Conservation (phyloP, 768 basidiomycete species). For the Podaxis pistillaris region DNA sequence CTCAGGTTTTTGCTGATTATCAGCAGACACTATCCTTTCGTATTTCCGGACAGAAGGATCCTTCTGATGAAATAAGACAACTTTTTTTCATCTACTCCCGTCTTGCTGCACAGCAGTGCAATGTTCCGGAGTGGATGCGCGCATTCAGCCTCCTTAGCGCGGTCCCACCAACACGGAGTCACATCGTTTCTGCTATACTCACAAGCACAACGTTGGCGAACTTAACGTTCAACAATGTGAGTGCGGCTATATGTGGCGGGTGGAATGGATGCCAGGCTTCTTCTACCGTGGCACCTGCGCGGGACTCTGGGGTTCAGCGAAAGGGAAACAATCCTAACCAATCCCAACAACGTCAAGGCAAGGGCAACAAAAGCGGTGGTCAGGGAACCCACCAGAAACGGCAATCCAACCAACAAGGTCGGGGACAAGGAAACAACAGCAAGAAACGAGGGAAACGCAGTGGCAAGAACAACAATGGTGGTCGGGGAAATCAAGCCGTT, state of each 20-base stretch:
- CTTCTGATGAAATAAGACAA: neutral
- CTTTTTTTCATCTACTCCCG: neutral
- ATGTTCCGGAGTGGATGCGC: neutral
- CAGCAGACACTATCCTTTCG: neutral
- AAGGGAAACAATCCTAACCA: neutral
- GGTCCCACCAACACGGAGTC: neutral
- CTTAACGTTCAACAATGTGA: neutral
- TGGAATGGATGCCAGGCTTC: neutral
- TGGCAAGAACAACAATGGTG: too few species aligned
- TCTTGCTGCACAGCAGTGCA: neutral
- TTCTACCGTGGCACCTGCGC: neutral
- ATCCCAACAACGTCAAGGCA: neutral
- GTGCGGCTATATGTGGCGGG: neutral
- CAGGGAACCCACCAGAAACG: too few species aligned
- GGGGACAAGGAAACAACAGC: too few species aligned
- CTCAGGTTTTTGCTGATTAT: neutral
- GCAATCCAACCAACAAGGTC: too few species aligned
- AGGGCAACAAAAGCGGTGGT: too few species aligned
- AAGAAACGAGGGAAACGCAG: too few species aligned
- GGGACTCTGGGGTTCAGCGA: neutral
- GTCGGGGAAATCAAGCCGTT: too few species aligned
- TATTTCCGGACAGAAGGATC: neutral
- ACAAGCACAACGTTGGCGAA: neutral
- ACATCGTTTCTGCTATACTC: neutral
- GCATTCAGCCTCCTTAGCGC: neutral